phyloP scores from a whole-genome alignment of 2,329 filamentous ascomycete genomes.

The Aspergillus fijiensis region DNA sequence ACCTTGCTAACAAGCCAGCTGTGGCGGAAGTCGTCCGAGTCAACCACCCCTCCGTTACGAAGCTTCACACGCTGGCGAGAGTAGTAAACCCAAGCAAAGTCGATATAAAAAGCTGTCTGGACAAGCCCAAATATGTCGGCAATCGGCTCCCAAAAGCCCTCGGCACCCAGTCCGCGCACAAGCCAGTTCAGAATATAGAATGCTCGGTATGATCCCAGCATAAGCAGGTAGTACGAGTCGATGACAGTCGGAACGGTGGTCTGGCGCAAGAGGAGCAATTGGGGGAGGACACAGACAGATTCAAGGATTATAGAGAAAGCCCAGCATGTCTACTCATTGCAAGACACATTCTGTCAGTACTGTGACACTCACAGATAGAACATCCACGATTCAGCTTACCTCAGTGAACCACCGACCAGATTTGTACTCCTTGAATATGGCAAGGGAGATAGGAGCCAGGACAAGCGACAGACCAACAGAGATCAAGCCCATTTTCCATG shows the following conservation, averaged over 20 bases:
- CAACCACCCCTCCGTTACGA: slow-evolving; percentile 80
- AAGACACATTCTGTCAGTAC: slow-evolving; percentile 1
- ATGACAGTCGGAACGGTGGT: slow-evolving; percentile 96
- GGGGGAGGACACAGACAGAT: slow-evolving; percentile 84
- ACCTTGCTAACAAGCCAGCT: slow-evolving; percentile 81
- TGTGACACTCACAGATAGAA: not conserved
- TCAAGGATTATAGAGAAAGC: slow-evolving; percentile 90
- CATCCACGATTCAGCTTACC: slow-evolving; percentile 29
- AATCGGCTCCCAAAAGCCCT: slow-evolving; percentile 64
- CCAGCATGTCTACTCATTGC: slow-evolving; percentile 67
- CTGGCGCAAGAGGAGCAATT: slow-evolving; percentile 86
- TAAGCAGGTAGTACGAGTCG: slow-evolving; percentile 90
- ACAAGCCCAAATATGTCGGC: slow-evolving; percentile 83
- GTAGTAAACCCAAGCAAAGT: slow-evolving; percentile 98
- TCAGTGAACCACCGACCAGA: slow-evolving; percentile 37
- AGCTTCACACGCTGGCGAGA: slow-evolving; percentile 91
- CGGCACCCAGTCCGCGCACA: slow-evolving; percentile 61
- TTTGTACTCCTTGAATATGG: slow-evolving; percentile 64
- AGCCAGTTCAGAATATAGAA: slow-evolving; percentile 95
- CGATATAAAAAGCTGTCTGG: slow-evolving; percentile 85
- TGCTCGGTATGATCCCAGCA: slow-evolving; percentile 81
- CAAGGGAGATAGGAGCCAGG: slow-evolving; percentile 69
- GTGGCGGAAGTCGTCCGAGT: slow-evolving; percentile 80
- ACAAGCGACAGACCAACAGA: slow-evolving; percentile 65
- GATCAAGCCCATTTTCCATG: slow-evolving; percentile 84